Base-by-base conservation (phyloP, 2,329 filamentous ascomycete species). In the Exserohilum turcica region DNA sequence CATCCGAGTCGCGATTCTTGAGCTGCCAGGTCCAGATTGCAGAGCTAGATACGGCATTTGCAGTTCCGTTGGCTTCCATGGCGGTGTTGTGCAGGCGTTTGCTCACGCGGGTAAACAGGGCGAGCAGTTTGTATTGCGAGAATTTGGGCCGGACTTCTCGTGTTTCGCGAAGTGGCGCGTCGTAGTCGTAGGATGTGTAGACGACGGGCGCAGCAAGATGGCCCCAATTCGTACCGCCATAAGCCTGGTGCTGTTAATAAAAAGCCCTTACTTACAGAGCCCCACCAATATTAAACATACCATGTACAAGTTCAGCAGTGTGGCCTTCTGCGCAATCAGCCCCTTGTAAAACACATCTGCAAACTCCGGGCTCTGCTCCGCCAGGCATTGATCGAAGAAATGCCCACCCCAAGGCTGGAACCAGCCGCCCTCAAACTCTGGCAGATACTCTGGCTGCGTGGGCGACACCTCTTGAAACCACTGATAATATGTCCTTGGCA, bases 311-410 rank as follows among this genome's bases (percentile, higher is more conserved):
- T 74, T 82, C 29, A 80, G 69, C 9, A 82, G 64, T 0, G 80
- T 82, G 1, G 78, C 72, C 18, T 77, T 71, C 47, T 82, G 80
- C 5, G 76, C 82, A 49, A 84, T 77, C 45, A 83, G 79, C 58
- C 83, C 81, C 63, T 83, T 83, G 64, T 83, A 84, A 50, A 81
- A 84, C 1, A 84, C 78, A 66, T 84, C 80, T 1, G 80, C 76
- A 63, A 82, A 84, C 10, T 76, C 76, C 0, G 74, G 70, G 16
- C 71, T 74, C 29, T 80, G 78, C 39, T 82, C 78, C 0, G 78
- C 71, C 12, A 67, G 46, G 57, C 81, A 83, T 48, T 76, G 67
- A 47, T 83, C 82, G 54, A 82, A 84, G 54, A 82, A 82, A 1
- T 73, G 74, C 3, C 78, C 79, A 0, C 78, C 79, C 81, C 81